Evolutionary conservation across 2,329 filamentous ascomycete genomes (phyloP).

Genomic region (Chalara sp.): DNA sequence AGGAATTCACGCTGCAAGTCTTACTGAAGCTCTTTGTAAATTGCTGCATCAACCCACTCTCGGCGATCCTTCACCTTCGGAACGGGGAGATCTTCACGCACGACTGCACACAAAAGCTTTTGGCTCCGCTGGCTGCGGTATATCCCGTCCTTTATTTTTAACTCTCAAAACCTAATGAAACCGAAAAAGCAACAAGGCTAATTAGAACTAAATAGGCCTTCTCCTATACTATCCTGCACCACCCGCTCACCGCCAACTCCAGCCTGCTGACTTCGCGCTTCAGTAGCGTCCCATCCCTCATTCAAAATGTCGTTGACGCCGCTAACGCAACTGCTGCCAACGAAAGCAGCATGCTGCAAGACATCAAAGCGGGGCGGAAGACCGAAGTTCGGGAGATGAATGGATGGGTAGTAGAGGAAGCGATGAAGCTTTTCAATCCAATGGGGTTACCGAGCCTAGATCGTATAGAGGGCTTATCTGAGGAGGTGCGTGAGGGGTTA

Average conservation of each 20-base stretch:
- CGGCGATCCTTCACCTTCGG: slow-evolving; percentile 65
- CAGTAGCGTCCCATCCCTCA: no score
- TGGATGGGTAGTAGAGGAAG: slow-evolving; percentile 40
- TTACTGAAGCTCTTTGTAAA: slow-evolving; percentile 84
- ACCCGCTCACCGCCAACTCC: no score
- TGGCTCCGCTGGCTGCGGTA: background rate
- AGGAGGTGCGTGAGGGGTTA: no score
- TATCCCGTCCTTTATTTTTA: slow-evolving; percentile 32
- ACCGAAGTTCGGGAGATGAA: slow-evolving; percentile 55
- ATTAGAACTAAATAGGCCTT: background rate
- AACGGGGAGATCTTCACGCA: slow-evolving; percentile 70
- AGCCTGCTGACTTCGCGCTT: no score
- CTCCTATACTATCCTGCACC: no score
- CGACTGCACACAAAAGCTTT: slow-evolving; percentile 28
- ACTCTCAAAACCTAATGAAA: slow-evolving; percentile 64
- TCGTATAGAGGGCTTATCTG: no score
- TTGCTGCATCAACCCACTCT: slow-evolving; percentile 77
- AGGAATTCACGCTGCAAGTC: slow-evolving; percentile 54
- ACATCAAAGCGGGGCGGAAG: slow-evolving; percentile 41
- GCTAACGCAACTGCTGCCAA: slow-evolving; percentile 45
- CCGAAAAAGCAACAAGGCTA: slow-evolving; percentile 28
- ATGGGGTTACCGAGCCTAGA: no score
- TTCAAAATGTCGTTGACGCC: slow-evolving; percentile 23
- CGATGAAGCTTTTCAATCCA: no score
- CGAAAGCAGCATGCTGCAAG: slow-evolving; percentile 57